phyloP scores from a whole-genome alignment of 768 basidiomycete species.

The Multifurca ochricompacta region DNA sequence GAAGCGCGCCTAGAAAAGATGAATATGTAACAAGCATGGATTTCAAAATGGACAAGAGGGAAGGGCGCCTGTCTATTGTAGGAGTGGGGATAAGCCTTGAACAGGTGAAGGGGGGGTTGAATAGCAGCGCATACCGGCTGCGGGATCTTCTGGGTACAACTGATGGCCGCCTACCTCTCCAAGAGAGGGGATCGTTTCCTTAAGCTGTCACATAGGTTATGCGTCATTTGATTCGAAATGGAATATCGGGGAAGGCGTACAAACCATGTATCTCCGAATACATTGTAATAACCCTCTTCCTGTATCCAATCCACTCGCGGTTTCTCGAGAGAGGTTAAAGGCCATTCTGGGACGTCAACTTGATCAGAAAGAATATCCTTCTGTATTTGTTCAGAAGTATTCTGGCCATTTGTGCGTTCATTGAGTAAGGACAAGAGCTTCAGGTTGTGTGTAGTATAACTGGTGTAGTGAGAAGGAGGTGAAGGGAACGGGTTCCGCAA shows the following conservation, averaged over 20 bases:
- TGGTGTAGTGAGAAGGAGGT: slow-evolving; percentile 76
- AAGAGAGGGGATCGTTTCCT: slow-evolving; percentile 76
- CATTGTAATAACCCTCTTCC: slow-evolving; percentile 73
- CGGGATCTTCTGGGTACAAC: slow-evolving; percentile 68
- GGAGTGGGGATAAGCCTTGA: not conserved
- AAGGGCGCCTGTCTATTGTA: slow-evolving; percentile 63
- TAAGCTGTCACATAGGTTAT: slow-evolving; percentile 43
- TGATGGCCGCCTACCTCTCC: slow-evolving; percentile 75
- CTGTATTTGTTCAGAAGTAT: slow-evolving; percentile 41
- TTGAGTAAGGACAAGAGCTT: slow-evolving; percentile 54
- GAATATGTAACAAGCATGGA: slow-evolving; percentile 80
- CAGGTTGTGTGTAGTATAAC: slow-evolving; percentile 70
- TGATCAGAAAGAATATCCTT: slow-evolving; percentile 63
- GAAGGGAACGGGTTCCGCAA: slow-evolving; percentile 85
- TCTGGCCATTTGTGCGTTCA: slow-evolving; percentile 36
- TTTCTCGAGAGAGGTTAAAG: slow-evolving; percentile 67
- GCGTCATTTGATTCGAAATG: not conserved
- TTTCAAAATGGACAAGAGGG: slow-evolving; percentile 60
- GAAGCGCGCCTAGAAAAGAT: slow-evolving; percentile 57
- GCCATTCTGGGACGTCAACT: slow-evolving; percentile 69
- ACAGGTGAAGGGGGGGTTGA: no score
- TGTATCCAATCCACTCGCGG: slow-evolving; percentile 88
- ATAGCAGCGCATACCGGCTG: slow-evolving; percentile 42
- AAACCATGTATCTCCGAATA: slow-evolving; percentile 88
- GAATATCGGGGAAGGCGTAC: slow-evolving; percentile 37